Evolutionary conservation across 108 stramenopile species (phyloP).

Genomic region (Pinguiococcus pyrenoidosus): DNA sequence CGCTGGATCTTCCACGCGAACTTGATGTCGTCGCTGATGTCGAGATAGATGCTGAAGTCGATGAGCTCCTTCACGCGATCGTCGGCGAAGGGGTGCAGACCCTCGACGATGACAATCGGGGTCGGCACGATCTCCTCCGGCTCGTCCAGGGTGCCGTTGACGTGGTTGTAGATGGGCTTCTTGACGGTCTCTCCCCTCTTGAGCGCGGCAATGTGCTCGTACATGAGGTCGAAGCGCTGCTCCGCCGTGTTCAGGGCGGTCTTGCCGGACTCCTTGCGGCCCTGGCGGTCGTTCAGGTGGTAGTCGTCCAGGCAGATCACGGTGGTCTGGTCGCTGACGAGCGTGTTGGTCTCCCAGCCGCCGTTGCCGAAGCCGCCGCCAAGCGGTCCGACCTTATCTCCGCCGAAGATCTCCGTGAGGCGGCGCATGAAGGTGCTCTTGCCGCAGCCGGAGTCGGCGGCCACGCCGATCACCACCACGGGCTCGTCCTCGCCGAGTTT

Average conservation of each 20-base stretch:
- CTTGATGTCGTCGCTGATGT: constrained; percentile 89
- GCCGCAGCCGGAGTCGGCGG: constrained; percentile 93
- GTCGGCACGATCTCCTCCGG: constrained; percentile 87
- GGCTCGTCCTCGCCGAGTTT: no score
- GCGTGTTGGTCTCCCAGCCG: constrained; percentile 97
- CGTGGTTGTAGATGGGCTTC: constrained; percentile 99
- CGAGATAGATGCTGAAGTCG: constrained; percentile 93
- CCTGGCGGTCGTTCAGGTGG: constrained; percentile 87
- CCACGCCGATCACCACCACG: constrained; percentile 79
- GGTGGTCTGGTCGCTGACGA: constrained; percentile 86
- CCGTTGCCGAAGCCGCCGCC: constrained; percentile 67
- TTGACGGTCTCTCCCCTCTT: constrained; percentile 76
- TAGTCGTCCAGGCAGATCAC: constrained; percentile 96
- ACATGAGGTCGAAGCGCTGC: constrained; percentile 96
- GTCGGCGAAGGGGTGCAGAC: constrained; percentile 91
- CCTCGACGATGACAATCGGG: constrained; percentile 91
- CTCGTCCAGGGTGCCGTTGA: constrained; percentile 89
- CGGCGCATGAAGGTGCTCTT: constrained; percentile 97
- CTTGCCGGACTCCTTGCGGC: constrained; percentile 77
- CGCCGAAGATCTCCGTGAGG: constrained; percentile 87
- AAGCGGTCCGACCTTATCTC: constrained; percentile 77
- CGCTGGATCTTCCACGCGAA: constrained; percentile 97
- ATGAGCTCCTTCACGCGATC: constrained; percentile 81
- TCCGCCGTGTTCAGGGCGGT: constrained; percentile 80
- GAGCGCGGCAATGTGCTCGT: constrained; percentile 78